These are phyloP conservation scores for Capronia americana DNA, from an alignment of 2,329 filamentous ascomycete species.

Conservation along the genomic window DNA sequence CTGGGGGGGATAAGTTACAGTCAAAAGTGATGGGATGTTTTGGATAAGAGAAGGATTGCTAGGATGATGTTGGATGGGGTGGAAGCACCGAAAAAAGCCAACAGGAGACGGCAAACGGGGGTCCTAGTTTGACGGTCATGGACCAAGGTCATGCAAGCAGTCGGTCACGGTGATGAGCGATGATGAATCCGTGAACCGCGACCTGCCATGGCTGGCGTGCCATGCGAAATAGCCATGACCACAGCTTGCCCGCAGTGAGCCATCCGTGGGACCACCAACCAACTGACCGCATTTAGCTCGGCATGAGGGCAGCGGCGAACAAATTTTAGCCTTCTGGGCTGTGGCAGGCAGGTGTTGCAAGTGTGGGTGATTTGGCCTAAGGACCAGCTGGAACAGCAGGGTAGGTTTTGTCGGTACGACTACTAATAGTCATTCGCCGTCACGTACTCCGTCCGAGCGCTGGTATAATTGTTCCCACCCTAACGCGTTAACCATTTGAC, in stretches of 20 bases:
- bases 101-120: slow-evolving; percentile 31
- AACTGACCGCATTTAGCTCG: slow-evolving; percentile 25
- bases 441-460: slow-evolving; percentile 7
- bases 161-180: slow-evolving; percentile 22
- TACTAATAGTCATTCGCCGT: slow-evolving; percentile 2
- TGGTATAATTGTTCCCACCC: not conserved
- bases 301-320: slow-evolving; percentile 21
- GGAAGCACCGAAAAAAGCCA: slow-evolving; percentile 23
- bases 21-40: slow-evolving; percentile 36
- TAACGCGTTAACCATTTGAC: not conserved
- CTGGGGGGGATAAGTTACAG: slow-evolving; percentile 31
- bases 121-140: slow-evolving; percentile 14
- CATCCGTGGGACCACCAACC: slow-evolving; percentile 8
- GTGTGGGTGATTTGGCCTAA: slow-evolving; percentile 15
- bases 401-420: slow-evolving; percentile 4
- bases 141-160: slow-evolving; percentile 17
- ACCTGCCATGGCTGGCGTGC: slow-evolving; percentile 11
- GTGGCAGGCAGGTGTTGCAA: slow-evolving; percentile 11
- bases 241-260: slow-evolving; percentile 5
- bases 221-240: slow-evolving; percentile 1
- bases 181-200: slow-evolving; percentile 13
- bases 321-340: slow-evolving; percentile 21
- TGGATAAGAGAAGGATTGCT: slow-evolving; percentile 35
- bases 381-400: slow-evolving; percentile 11
- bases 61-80: slow-evolving; percentile 34